Base-by-base conservation (phyloP, 202 grass and related monocot genomes). In the Dendrocalamus latiflorus region DNA sequence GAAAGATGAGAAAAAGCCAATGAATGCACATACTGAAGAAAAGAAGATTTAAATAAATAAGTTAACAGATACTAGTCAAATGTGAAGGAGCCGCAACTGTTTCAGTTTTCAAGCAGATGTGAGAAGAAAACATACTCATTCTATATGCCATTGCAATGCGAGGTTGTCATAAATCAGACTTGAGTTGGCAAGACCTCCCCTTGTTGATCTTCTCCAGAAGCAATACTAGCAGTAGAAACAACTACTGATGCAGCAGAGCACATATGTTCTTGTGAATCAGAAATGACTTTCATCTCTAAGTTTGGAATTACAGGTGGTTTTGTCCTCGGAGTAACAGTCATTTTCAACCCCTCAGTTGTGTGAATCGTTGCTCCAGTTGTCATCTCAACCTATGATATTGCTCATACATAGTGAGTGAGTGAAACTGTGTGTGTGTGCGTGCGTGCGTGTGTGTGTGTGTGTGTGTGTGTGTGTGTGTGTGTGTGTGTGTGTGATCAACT, bases 281-380 rank as follows among this genome's bases (percentile, higher is more conserved):
- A 85, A 78, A 92, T 18, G 17, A 93, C 61, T 95, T 90, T 95
- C 66, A 83, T 90, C 75, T 86, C 49, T 43, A 95, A 83, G 79
- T 89, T 98, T 59, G 95, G 95, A 51, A 93, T 88, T 55, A 93
- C 86, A 70, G 90, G 92, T 38, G 85, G 82, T 47, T 54, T 88
- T 42, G 65, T 93, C 75, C 93, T 83, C 45, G 36, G 89, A 51
- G 96, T 98, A 86, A 95, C 91, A 39, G 89, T 98, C 93, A 98
- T 93, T 16, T 91, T 91, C 80, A 98, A 87, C 9, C 95, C 95
- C 59, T 86, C 70, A 9, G 93, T 98, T 58, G 96, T 98, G 74
- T 95, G 96, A 80, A 95, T 98, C 3, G 93, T 98, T 65, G 93
- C 93, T 57, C 96, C 96, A 59, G 96, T 98, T 51, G 93, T 98